Evolutionary conservation across 2,329 filamentous ascomycete genomes (phyloP), one percentile per base, ranked within the genome.

Genomic region (Fusarium compactum): DNA sequence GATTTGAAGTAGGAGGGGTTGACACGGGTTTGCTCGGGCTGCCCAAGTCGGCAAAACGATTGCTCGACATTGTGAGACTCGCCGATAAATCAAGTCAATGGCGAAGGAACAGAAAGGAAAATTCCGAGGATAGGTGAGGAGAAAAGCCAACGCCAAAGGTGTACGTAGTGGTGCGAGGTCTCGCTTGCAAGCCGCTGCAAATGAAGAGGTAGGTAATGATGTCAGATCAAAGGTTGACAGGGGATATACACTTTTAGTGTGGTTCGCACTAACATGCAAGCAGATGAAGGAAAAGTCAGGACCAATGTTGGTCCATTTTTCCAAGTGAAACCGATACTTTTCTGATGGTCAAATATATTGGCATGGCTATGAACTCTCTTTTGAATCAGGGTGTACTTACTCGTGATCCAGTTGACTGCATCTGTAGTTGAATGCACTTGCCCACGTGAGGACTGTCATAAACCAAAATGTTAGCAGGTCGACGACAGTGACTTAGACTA

Each of bases 21-120:
- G 59, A 40, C 14, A 27, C 16, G 14, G 67, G 54, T 48, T 65
- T 73, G 51, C 65, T 65, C 16, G 56, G 47, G 32, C 57, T 69
- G 30, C 65, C 71, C 40, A 78, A 65, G 14, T 76, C 71, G 41
- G 70, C 67, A 60, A 79, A 80, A 41, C 69, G 78, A 65, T 76
- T 79, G 74, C 70, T 76, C n/a, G 78, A 71, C 80, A 79, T 80
- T 41, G 27, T 67, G 70, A 56, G n/a, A 46, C 32, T 56, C 27
- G 56, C 43, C 66, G 43, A 58, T 50, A 46, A 29, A 44, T 41
- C 12, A 40, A 41, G 40, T 61, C 30, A 46, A 34, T 57, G 50
- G 46, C 38, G 40, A 41, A 56, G 58, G 56, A 60, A 46, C 40
- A 55, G 43, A 53, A 27, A 44, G 46, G 54, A 54, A 53, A 32